These are phyloP conservation scores for Cercophora newfieldiana DNA, from an alignment of 495 filamentous ascomycete genomes.

Conservation along the genomic window DNA sequence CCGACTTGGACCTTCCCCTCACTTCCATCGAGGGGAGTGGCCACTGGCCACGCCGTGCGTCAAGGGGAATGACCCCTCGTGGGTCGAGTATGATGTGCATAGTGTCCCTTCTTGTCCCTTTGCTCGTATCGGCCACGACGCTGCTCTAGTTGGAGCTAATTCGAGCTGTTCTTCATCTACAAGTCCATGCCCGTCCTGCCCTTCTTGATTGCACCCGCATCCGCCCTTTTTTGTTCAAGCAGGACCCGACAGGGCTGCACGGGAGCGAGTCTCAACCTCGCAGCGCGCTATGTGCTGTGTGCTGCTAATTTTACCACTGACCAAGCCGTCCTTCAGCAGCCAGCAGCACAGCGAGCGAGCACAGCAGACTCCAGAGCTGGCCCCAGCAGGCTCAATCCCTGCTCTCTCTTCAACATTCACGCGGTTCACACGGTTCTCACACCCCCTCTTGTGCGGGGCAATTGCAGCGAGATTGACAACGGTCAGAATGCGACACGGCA, in stretches of 20 bases:
- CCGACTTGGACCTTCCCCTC: constrained; percentile 20
- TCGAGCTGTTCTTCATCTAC: constrained; percentile 9
- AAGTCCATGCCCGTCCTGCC: constrained; percentile 2
- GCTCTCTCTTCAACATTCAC: constrained; percentile 7
- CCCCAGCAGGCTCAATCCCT: background rate
- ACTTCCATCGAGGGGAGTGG: too few relatives aligned
- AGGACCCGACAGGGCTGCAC: constrained; percentile 11
- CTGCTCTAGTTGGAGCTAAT: background rate
- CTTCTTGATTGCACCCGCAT: background rate
- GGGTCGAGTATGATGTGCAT: constrained; percentile 13
- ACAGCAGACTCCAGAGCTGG: background rate
- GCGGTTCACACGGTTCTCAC: too few relatives aligned
- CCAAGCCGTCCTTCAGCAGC: constrained; percentile 6
- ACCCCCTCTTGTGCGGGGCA: constrained; percentile 10
- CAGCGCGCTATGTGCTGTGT: background rate
- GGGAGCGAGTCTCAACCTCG: background rate
- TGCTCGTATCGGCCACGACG: background rate
- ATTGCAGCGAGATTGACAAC: constrained; percentile 22
- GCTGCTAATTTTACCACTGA: constrained; percentile 21
- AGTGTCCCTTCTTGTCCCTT: too few relatives aligned
- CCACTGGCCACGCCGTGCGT: too few relatives aligned
- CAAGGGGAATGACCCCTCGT: too few relatives aligned
- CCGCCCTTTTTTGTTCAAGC: background rate
- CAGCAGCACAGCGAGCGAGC: background rate
- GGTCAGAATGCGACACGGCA: constrained; percentile 5